A percentile compares a stretch with the other conserved stretches of the same genome.
Conservation (phyloP, 495 filamentous ascomycete species). For the Tuber brumale region DNA sequence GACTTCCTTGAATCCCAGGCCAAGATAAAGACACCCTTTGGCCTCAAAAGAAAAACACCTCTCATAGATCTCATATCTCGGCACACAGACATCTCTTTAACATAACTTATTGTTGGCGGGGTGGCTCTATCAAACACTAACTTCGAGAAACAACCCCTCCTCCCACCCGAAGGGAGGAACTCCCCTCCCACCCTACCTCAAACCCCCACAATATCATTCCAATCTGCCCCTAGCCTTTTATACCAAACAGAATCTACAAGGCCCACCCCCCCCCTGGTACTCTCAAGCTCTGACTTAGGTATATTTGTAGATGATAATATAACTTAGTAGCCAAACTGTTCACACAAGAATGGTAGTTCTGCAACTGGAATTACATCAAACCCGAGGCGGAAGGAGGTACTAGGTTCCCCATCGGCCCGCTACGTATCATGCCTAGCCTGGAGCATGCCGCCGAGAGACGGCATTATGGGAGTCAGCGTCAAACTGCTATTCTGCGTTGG, state of each 20-base stretch:
- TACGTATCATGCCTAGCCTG: background rate
- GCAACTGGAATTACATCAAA: background rate
- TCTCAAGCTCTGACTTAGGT: background rate
- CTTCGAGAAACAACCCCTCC: no score
- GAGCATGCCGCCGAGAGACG: background rate
- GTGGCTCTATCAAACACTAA: no score
- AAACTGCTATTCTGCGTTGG: background rate
- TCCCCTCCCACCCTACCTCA: background rate
- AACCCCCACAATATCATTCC: background rate
- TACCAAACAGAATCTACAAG: background rate
- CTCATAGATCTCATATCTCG: no score
- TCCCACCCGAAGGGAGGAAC: background rate
- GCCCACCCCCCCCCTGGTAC: background rate
- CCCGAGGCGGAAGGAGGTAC: background rate
- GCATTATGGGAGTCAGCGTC: background rate
- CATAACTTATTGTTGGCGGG: no score
- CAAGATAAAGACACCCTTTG: background rate
- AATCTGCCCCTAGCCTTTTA: background rate
- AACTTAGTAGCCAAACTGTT: background rate
- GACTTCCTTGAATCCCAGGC: background rate
- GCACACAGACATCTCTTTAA: no score
- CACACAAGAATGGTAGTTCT: background rate
- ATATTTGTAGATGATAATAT: background rate
- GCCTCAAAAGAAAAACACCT: background rate
- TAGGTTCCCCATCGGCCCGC: background rate